A percentile compares a stretch with the other conserved stretches of the same genome.
Conservation (phyloP, 176 grass and related monocot species). For the Hordeum vulgare region DNA sequence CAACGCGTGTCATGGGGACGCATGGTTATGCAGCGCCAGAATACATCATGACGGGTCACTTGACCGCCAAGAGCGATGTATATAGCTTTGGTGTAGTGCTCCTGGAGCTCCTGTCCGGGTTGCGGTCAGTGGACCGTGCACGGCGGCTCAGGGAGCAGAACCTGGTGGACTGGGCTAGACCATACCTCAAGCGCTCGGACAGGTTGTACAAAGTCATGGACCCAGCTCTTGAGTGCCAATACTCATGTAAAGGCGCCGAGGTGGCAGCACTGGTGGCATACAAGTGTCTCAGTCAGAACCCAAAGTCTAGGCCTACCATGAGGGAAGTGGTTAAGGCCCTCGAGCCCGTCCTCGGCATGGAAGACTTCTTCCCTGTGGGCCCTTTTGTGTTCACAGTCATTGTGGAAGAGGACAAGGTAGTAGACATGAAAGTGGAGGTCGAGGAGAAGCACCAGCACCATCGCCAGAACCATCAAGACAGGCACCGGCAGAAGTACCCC, state of each 20-base stretch:
- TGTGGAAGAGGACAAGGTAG: constrained; percentile 52
- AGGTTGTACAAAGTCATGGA: constrained; percentile 68
- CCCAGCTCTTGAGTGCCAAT: constrained; percentile 52
- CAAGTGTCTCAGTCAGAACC: constrained; percentile 69
- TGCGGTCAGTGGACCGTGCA: constrained; percentile 39
- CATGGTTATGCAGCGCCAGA: constrained; percentile 79
- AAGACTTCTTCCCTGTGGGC: constrained; percentile 50
- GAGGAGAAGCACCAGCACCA: constrained; percentile 21
- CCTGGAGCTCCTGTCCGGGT: constrained; percentile 54
- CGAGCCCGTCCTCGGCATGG: constrained; percentile 55
- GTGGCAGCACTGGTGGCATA: constrained; percentile 73
- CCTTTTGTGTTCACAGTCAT: constrained; percentile 62
- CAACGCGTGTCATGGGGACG: constrained; percentile 90
- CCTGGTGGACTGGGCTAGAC: constrained; percentile 72
- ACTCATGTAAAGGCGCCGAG: constrained; percentile 58
- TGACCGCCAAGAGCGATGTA: constrained; percentile 77
- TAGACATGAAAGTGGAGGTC: constrained; percentile 25
- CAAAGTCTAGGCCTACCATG: constrained; percentile 80
- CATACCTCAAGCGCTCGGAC: constrained; percentile 38
- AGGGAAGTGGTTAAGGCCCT: constrained; percentile 56
- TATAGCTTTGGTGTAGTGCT: constrained; percentile 80
- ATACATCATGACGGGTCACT: constrained; percentile 84
- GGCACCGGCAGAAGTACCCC: constrained; percentile 57
- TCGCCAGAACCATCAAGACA: constrained; percentile 49
- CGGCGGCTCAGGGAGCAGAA: constrained; percentile 50